Conservation (phyloP, 805 yeast genomes). For the Komagataella populi region DNA sequence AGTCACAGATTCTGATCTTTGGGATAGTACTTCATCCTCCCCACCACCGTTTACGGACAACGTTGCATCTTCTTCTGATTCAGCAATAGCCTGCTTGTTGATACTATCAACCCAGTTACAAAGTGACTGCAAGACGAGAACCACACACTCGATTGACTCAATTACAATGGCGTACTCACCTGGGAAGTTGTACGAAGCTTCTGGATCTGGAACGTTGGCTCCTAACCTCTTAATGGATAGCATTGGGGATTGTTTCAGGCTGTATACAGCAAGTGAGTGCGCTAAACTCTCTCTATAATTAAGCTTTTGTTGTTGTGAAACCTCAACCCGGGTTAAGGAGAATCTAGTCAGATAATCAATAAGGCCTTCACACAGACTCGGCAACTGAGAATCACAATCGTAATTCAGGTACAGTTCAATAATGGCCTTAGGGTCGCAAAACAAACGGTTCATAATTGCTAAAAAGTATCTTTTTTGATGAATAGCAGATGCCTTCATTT, state of each 20-base stretch:
- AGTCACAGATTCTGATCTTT: constrained; percentile 14
- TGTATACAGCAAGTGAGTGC: constrained; percentile 59
- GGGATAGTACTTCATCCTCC: neutral
- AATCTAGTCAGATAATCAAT: constrained; percentile 65
- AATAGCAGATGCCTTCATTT: constrained; percentile 78
- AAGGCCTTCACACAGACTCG: constrained; percentile 75
- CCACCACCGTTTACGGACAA: constrained; percentile 6
- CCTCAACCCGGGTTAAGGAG: constrained; percentile 59
- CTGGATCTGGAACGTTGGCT: constrained; percentile 40
- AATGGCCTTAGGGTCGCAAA: constrained; percentile 79
- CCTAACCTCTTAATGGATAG: constrained; percentile 57
- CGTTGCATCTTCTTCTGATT: neutral
- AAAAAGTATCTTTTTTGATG: constrained; percentile 88
- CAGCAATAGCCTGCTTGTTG: neutral
- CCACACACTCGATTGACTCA: constrained; percentile 66
- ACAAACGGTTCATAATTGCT: constrained; percentile 65
- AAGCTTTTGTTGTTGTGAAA: constrained; percentile 53
- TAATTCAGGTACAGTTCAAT: constrained; percentile 91
- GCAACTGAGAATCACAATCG: constrained; percentile 77
- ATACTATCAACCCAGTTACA: constrained; percentile 47
- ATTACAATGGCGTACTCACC: constrained; percentile 76
- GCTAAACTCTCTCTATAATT: constrained; percentile 36
- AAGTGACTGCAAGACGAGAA: constrained; percentile 69
- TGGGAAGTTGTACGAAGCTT: constrained; percentile 42
- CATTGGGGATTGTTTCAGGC: constrained; percentile 60